Conservation (phyloP, 2,329 filamentous ascomycete species). For the Massarina eburnea region DNA sequence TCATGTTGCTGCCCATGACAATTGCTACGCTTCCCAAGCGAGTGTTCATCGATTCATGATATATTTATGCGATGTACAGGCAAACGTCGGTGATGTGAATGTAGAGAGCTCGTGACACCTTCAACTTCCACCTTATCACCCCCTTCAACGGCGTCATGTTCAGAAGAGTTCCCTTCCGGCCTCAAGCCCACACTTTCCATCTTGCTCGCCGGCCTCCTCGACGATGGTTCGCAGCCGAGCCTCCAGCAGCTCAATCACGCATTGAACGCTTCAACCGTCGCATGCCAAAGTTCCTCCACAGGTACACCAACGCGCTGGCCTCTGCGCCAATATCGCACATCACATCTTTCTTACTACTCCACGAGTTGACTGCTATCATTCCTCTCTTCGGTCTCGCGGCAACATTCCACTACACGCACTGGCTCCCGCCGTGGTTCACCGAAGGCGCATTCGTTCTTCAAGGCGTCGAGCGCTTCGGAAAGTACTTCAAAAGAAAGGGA, state of each 20-base stretch:
- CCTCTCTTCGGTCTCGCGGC: slow-evolving; percentile 75
- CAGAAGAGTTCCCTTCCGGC: slow-evolving; percentile 7
- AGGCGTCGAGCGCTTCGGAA: slow-evolving; percentile 73
- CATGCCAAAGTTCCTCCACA: slow-evolving; percentile 65
- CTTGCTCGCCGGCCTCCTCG: slow-evolving; percentile 5
- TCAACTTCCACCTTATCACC: neutral
- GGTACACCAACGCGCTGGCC: slow-evolving; percentile 69
- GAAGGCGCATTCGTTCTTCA: slow-evolving; percentile 59
- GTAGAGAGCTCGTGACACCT: neutral
- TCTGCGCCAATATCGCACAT: slow-evolving; percentile 80
- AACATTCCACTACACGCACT: slow-evolving; percentile 77
- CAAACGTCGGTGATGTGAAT: neutral
- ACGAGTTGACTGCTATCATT: slow-evolving; percentile 86
- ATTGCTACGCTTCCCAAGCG: too few species aligned
- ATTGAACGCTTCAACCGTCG: slow-evolving; percentile 42
- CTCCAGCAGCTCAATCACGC: slow-evolving; percentile 28
- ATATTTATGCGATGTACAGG: neutral
- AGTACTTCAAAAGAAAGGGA: slow-evolving; percentile 74
- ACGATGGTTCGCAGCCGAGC: slow-evolving; percentile 21
- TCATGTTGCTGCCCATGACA: too few species aligned
- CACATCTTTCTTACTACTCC: slow-evolving; percentile 82
- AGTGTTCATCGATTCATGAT: neutral
- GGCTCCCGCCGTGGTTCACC: slow-evolving; percentile 63
- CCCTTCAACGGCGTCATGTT: slow-evolving; percentile 8
- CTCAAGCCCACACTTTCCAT: neutral